phyloP scores from a whole-genome alignment of 495 filamentous ascomycete species.

The Margaritispora aquatica region DNA sequence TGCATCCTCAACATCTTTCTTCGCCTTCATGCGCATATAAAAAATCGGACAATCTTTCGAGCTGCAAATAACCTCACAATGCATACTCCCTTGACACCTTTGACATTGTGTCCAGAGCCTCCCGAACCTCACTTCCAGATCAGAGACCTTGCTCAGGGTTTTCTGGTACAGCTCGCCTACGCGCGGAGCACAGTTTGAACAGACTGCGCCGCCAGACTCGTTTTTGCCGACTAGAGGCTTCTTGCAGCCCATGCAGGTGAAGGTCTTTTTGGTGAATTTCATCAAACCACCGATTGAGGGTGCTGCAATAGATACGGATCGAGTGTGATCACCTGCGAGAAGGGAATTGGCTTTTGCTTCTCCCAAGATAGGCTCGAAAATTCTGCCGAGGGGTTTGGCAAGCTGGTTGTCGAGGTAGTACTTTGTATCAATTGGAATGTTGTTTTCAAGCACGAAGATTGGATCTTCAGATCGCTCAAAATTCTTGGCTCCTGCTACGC shows the following conservation, averaged over 20 bases:
- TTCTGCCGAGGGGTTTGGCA: conserved; percentile 84
- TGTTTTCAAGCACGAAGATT: conserved; percentile 94
- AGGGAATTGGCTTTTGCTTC: conserved; percentile 82
- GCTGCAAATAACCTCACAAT: conserved; percentile 96
- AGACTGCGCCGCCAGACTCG: conserved; percentile 82
- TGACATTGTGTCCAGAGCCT: conserved; percentile 98
- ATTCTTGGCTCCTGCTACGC: conserved; percentile 77
- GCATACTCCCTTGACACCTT: conserved; percentile 93
- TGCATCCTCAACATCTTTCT: conserved; percentile 95
- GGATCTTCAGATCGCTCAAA: conserved; percentile 96
- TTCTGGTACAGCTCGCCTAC: conserved; percentile 92
- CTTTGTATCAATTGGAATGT: conserved; percentile 94
- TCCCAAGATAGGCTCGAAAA: conserved; percentile 95
- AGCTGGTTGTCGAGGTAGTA: conserved; percentile 99
- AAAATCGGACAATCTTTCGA: conserved; percentile 97
- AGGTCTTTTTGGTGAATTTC: conserved; percentile 96
- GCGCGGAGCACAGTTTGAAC: conserved; percentile 73
- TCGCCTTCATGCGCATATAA: conserved; percentile 99
- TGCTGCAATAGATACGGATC: conserved; percentile 82
- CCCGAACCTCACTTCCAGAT: conserved; percentile 88
- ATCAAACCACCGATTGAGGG: conserved; percentile 88
- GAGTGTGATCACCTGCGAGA: conserved; percentile 84
- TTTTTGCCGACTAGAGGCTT: conserved; percentile 77
- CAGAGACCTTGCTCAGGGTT: conserved; percentile 76
- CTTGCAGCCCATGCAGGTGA: conserved; percentile 98